Conservation (phyloP, 1,139 yeast species). For the Suhomyces bokatorum region DNA sequence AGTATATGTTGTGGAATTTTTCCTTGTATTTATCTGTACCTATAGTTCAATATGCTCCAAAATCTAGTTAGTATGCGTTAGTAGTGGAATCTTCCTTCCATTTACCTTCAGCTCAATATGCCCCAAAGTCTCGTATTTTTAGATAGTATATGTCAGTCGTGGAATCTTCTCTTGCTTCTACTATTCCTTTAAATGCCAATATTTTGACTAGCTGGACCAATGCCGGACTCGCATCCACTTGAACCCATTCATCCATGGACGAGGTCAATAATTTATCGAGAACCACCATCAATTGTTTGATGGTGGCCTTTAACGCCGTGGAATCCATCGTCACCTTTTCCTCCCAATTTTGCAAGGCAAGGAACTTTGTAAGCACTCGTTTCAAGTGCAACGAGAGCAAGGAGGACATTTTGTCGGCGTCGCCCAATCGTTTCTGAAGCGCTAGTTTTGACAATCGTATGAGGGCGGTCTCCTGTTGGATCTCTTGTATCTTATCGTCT, state of each 20-base stretch:
- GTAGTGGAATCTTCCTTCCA: too few relatives aligned
- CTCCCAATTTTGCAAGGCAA: slow-evolving; percentile 28
- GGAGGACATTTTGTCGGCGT: slow-evolving; percentile 6
- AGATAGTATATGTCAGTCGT: slow-evolving; percentile 6
- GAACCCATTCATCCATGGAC: slow-evolving; percentile 17
- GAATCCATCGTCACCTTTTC: slow-evolving; percentile 21
- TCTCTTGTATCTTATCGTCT: slow-evolving; percentile 2
- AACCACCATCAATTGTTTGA: slow-evolving; percentile 13
- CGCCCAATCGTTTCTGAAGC: not conserved
- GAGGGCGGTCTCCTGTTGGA: not conserved
- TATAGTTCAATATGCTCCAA: too few relatives aligned
- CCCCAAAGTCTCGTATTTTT: slow-evolving; percentile 18
- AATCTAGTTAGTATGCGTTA: too few relatives aligned
- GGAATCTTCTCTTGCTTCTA: slow-evolving; percentile 18
- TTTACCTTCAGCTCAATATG: not conserved
- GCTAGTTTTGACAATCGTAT: not conserved
- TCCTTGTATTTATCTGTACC: too few relatives aligned
- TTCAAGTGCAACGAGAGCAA: slow-evolving; percentile 19
- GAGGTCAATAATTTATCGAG: slow-evolving; percentile 8
- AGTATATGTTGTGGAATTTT: too few relatives aligned
- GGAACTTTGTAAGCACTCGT: slow-evolving; percentile 25
- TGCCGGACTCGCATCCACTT: slow-evolving; percentile 14
- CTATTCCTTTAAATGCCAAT: slow-evolving; percentile 21
- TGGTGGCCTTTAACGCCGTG: slow-evolving; percentile 18
- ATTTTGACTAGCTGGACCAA: slow-evolving; percentile 20